Percentiles rank a stretch among this genome's conserved stretches.
Evolutionary conservation across 306 rosid genomes (phyloP).

Genomic region (Aeschynomene evenia): DNA sequence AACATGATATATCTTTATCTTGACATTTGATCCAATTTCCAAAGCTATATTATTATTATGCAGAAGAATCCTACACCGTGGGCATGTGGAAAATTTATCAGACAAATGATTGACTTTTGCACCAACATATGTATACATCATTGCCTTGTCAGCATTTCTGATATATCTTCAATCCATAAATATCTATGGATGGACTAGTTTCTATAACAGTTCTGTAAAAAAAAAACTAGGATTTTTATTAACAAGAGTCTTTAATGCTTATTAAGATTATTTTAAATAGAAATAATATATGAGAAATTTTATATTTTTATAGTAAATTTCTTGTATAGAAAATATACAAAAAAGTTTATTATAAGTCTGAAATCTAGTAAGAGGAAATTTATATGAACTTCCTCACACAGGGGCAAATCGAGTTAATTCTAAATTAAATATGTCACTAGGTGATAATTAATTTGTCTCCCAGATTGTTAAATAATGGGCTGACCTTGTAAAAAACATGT

Average conservation of each 20-base stretch:
- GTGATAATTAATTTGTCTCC: slow-evolving; percentile 2
- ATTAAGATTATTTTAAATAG: no score
- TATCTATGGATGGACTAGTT: neutral
- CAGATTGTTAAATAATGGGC: slow-evolving; percentile 8
- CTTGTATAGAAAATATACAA: no score
- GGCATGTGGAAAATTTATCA: slow-evolving; percentile 7
- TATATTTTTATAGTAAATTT: no score
- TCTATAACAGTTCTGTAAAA: no score
- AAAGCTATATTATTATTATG: neutral
- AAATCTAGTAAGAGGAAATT: neutral
- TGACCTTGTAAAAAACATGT: neutral
- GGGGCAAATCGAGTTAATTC: neutral
- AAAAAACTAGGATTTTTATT: no score
- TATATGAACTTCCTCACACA: neutral
- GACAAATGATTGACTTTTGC: neutral
- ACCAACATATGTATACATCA: neutral
- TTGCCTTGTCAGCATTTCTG: slow-evolving; percentile 26
- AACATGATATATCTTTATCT: neutral
- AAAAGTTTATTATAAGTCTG: no score
- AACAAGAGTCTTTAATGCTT: no score
- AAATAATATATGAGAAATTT: no score
- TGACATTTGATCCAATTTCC: neutral
- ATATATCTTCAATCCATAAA: neutral
- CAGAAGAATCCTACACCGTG: neutral
- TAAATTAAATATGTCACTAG: neutral